Base-by-base conservation (phyloP, 768 basidiomycete species). In the Trametes cingulata region DNA sequence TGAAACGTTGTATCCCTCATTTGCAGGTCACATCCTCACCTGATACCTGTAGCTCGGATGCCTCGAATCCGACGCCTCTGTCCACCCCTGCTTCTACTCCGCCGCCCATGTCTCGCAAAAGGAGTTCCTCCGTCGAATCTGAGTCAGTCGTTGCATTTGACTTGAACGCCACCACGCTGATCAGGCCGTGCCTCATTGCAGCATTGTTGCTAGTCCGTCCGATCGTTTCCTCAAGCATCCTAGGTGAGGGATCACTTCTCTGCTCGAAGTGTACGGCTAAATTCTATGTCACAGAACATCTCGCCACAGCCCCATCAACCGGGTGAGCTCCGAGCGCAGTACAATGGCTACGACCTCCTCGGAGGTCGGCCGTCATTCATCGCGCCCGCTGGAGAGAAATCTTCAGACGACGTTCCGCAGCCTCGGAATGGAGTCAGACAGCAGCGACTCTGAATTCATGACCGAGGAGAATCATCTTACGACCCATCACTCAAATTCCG, bases 181-280 rank as follows among this genome's bases (percentile, higher is more conserved):
- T 33, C 29, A 56, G 52, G 22, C 19, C 15, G 10, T 15, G 6
- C 2, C 48, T 52, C 22, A 43, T n/a, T 20, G 13, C 35, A 65
- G 64, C 41, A 40, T 15, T 5, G 41, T 37, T 19, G 53, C 29
- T 8, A 62, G 65, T 17, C 61, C 65, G 22, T 62, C 61, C 1
- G 61, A 63, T 29, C 46, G 65, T 8, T 56, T 60, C 40, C 52
- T 63, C 25, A 66, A 66, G 52, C 61, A 48, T 15, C 35, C 53
- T 2, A 63, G 61, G 65, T 66, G 33, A 25, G 61, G 17, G 8
- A n/a, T 20, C 36, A 24, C 22, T n/a, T 12, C 15, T 24, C 4
- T 61, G 52, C 24, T 36, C 13, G 19, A 25, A n/a, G n/a, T n/a
- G n/a, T n/a, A n/a, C n/a, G n/a, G n/a, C n/a, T n/a, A n/a, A n/a